Percentiles rank a stretch among this genome's conserved stretches.
phyloP scores from a whole-genome alignment of 2,329 filamentous ascomycete species.

The Nemania diffusa region DNA sequence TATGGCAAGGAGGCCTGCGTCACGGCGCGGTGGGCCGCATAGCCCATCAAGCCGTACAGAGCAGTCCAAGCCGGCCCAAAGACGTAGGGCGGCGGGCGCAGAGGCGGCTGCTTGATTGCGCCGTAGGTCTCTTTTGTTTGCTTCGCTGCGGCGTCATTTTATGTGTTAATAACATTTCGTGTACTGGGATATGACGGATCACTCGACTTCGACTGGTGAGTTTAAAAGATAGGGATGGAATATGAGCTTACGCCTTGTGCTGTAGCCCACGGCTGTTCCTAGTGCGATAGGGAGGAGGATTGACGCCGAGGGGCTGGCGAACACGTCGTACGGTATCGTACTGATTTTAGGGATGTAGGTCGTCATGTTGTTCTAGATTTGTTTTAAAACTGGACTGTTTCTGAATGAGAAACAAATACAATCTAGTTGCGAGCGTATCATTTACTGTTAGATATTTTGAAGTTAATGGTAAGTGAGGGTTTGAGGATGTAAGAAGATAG shows the following conservation, averaged over 20 bases:
- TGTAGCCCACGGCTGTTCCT: constrained; percentile 78
- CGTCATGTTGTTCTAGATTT: constrained; percentile 67
- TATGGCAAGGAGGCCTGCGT: constrained; percentile 69
- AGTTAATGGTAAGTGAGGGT: neutral
- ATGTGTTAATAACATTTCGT: constrained; percentile 14
- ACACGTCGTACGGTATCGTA: constrained; percentile 74
- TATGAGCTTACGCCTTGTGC: constrained; percentile 66
- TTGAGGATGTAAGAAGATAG: neutral
- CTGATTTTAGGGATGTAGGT: constrained; percentile 80
- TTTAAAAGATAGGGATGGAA: neutral
- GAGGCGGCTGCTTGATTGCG: constrained; percentile 73
- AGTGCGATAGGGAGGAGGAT: constrained; percentile 79
- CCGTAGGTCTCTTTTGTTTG: constrained; percentile 71
- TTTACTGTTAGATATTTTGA: neutral
- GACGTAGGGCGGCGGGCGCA: constrained; percentile 68
- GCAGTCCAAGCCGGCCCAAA: constrained; percentile 74
- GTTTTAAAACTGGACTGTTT: neutral
- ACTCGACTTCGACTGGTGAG: neutral
- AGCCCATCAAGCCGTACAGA: constrained; percentile 85
- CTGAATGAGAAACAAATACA: neutral
- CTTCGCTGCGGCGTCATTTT: constrained; percentile 54
- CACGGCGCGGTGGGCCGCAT: constrained; percentile 83
- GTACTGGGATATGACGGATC: constrained; percentile 3
- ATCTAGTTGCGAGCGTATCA: neutral
- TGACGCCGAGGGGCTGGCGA: constrained; percentile 76